phyloP scores from a whole-genome alignment of 768 basidiomycete species.

The Lactarius trivialis region DNA sequence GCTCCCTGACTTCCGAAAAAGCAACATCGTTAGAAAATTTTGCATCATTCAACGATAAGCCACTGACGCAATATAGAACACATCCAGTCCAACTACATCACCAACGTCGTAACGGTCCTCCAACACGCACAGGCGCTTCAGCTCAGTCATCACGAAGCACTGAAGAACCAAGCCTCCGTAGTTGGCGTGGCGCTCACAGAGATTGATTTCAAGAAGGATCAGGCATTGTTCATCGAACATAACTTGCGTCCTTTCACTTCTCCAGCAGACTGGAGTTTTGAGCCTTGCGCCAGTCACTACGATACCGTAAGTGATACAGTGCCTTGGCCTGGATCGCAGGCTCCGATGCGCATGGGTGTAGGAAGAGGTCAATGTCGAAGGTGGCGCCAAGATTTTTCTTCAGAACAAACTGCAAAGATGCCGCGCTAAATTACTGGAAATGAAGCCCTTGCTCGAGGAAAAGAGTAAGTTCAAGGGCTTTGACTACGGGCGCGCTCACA shows the following conservation, averaged over 20 bases:
- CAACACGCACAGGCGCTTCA: slow-evolving; percentile 56
- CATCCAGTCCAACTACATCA: slow-evolving; percentile 60
- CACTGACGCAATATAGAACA: slow-evolving; percentile 41
- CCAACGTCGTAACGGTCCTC: slow-evolving; percentile 48
- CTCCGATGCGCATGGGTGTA: slow-evolving; percentile 25
- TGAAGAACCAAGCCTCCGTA: slow-evolving; percentile 44
- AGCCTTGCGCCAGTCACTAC: slow-evolving; percentile 67
- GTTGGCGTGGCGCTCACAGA: slow-evolving; percentile 44
- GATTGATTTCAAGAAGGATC: slow-evolving; percentile 55
- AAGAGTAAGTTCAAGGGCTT: slow-evolving; percentile 45
- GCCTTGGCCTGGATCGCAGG: not conserved
- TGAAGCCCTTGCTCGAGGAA: slow-evolving; percentile 46
- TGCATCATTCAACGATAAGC: not conserved
- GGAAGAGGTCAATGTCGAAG: slow-evolving; percentile 59
- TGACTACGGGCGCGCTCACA: slow-evolving; percentile 14
- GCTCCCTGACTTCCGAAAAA: slow-evolving; percentile 29
- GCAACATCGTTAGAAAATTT: slow-evolving; percentile 57
- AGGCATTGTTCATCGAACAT: slow-evolving; percentile 63
- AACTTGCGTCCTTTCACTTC: slow-evolving; percentile 60
- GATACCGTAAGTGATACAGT: slow-evolving; percentile 52
- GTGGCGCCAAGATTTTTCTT: slow-evolving; percentile 66
- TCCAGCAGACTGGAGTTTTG: slow-evolving; percentile 66
- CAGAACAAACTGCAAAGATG: slow-evolving; percentile 69
- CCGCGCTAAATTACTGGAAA: slow-evolving; percentile 56
- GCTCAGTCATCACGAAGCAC: slow-evolving; percentile 47